Evolutionary conservation across 2,329 filamentous ascomycete species (phyloP).

Genomic region (Chalara sp.): DNA sequence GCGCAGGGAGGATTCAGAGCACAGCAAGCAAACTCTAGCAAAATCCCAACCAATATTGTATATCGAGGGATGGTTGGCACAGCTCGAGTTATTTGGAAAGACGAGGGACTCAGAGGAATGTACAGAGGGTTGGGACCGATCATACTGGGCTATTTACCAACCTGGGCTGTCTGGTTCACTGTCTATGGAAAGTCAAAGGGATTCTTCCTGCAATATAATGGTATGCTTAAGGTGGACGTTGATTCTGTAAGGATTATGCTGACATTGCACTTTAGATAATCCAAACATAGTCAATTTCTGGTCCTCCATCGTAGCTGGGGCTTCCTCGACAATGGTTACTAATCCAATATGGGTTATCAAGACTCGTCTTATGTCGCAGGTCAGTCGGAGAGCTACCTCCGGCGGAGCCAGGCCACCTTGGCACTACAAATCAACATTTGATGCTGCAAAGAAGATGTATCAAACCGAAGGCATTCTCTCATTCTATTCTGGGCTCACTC

Average conservation of each 20-base stretch:
- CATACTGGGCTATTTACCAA: conserved; percentile 90
- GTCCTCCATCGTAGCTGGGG: conserved; percentile 85
- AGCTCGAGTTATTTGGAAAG: conserved; percentile 73
- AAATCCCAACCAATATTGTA: conserved; percentile 40
- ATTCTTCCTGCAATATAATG: conserved; percentile 59
- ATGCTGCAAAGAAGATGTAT: conserved; percentile 96
- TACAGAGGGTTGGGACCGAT: conserved; percentile 93
- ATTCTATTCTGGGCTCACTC: conserved; percentile 92
- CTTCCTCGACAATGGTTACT: conserved; percentile 86
- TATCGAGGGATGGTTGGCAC: conserved; percentile 88
- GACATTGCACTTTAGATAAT: conserved; percentile 48
- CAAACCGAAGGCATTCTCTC: conserved; percentile 77
- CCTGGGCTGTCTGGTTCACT: conserved; percentile 97
- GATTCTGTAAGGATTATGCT: conserved; percentile 11
- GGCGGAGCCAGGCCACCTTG: conserved; percentile 61
- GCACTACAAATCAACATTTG: conserved; percentile 85
- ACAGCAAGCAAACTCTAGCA: conserved; percentile 7
- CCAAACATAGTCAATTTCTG: conserved; percentile 75
- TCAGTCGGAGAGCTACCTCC: conserved; percentile 47
- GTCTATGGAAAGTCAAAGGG: conserved; percentile 88
- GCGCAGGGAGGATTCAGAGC: conserved; percentile 79
- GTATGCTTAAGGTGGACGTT: conserved; percentile 34
- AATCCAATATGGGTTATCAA: conserved; percentile 99
- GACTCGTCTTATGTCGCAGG: conserved; percentile 94
- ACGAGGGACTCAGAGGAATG: conserved; percentile 84